Base-by-base conservation (phyloP, 768 basidiomycete species). In the Phanerochaete carnosa region DNA sequence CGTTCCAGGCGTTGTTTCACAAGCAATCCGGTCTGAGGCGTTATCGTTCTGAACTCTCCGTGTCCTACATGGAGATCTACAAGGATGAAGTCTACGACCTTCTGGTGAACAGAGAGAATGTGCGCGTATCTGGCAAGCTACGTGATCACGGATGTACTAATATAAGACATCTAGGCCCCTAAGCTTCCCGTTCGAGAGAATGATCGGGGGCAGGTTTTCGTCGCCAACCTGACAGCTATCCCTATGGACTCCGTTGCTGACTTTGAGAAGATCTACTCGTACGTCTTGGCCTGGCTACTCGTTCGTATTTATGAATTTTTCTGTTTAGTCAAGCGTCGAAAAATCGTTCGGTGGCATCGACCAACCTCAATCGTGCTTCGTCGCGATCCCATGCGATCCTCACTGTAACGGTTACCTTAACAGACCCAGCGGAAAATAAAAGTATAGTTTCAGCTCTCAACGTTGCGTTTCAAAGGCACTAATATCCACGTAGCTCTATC, bases 41-140 rank as follows among this genome's bases (percentile, higher is more conserved):
- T 49, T 76, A 80, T 45, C 71, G 78, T 37, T 78, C 85, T 4
- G 77, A 79, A 1, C 73, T 87, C 25, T 68, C 78, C 5, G 76
- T 90, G 15, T 89, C 89, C 1, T 94, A 94, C 63, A 90, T 92
- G 84, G 93, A 95, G 71, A 92, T 95, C 56, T 92, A 94, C 74
- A 92, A 91, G 68, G 93, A 95, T 68, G 94, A 95, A 63, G 89
- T 90, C 2, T 95, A 91, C 67, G 94, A 95, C 69, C 80, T 96
- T 26, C 80, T 95, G 2, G 90, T 90, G 1, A 77, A 82, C 55
- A 78, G 89, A 55, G 89, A 89, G 59, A 84, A 79, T 57, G 89
- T 88, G 66, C 23, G 84, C 77, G n/a, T n/a, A n/a, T 9, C 33
- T 13, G 4, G 8, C 19, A 43, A 11, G 4, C 4, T 8, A 43